These are phyloP conservation scores for Claviceps digitariae DNA, from an alignment of 2,329 filamentous ascomycete species.

Conservation along the genomic window DNA sequence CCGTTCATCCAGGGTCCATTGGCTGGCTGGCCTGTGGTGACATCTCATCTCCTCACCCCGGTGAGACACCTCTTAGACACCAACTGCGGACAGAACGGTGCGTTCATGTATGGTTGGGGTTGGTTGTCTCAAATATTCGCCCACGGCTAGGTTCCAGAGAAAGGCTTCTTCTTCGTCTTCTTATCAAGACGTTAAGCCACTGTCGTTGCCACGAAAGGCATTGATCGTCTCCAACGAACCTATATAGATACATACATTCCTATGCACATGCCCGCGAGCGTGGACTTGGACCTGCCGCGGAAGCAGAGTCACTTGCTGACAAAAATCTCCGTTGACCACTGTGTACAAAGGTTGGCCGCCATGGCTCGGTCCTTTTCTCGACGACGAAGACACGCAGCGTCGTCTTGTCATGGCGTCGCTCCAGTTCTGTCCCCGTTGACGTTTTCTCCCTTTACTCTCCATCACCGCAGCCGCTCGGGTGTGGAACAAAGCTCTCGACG, in stretches of 20 bases:
- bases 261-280: background rate
- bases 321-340: background rate
- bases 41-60: background rate
- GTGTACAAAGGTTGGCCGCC: background rate
- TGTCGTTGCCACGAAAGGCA: background rate
- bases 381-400: background rate
- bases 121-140: background rate
- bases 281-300: background rate
- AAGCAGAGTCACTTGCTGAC: background rate
- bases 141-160: background rate
- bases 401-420: constrained; percentile 1
- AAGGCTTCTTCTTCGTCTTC: background rate
- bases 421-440: constrained; percentile 1
- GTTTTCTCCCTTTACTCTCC: constrained; percentile 1
- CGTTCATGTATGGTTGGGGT: background rate
- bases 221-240: background rate
- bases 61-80: background rate
- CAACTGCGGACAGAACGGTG: background rate
- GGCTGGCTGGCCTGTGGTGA: background rate
- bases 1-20: background rate
- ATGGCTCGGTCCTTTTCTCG: background rate
- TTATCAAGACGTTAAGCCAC: background rate
- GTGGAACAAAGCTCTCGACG: background rate
- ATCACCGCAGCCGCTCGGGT: constrained; percentile 5
- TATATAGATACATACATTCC: too few species aligned